Base-by-base conservation (phyloP, 352 stramenopile genomes). In the Globisporangium echinulatum region DNA sequence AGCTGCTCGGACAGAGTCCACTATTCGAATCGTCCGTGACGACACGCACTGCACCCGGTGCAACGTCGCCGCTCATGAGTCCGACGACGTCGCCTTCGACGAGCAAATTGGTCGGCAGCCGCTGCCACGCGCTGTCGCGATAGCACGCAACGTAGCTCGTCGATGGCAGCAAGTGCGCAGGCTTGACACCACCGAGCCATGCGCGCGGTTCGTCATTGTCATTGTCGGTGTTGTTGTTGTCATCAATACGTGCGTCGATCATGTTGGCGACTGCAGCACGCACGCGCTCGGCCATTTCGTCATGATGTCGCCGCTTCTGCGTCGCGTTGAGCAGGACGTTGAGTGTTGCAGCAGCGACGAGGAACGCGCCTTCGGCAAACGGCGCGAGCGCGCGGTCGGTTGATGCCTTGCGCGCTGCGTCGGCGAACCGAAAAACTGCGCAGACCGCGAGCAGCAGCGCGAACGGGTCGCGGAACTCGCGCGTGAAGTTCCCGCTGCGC, bases 11-110 rank as follows among this genome's bases (percentile, higher is more conserved):
- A 11, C 9, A 14, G 48, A 5, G 10, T n/a, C 37, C 51, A 25
- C 6, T 58, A 38, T 8, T 39, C 7, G 10, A 25, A 48, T 4
- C 58, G 33, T 79, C 63, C 0, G 47, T 58, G 33, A 92, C 62
- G 0, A 77, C 56, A 11, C 70, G 67, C 15, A 94, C 83, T 11
- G 82, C 65, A 0, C 85, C 85, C 0, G 85, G 85, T 15, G 80
- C 83, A 40, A 90, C 74, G 61, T 95, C 85, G 17, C 85, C 85
- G 61, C 80, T 92, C 79, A 90, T 95, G 52, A 95, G 68, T 4
- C 78, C 83, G 13, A 95, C 69, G 9, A 95, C 63, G 47, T 95
- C 85, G 25, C 82, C 80, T 44, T 93, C 68, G 1, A 93, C 85
- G 2, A 95, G 63, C 40, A 95, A 66, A 62, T 93, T 95, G 80